Base-by-base conservation (phyloP, 805 yeast genomes). In the Candida sphagnicola region DNA sequence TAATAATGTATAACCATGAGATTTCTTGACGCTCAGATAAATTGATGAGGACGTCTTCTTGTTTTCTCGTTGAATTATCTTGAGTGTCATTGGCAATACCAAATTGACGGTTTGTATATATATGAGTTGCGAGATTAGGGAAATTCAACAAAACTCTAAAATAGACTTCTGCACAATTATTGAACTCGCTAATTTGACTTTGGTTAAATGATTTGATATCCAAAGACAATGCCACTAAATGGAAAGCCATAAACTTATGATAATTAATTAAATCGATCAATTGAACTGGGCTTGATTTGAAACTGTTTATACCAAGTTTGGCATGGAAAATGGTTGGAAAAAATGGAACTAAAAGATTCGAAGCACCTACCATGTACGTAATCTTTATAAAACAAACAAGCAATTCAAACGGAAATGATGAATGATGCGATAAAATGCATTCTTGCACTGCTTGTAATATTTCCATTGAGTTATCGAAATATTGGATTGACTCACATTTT, bases 191-290 rank as follows among this genome's bases (percentile, higher is more conserved):
- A 8, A 39, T 5, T 13, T 5, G 6, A n/a, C 5, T 47, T 41
- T 17, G 4, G 25, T 4, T 23, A 16, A 4, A 40, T 39, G n/a
- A 31, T 35, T 8, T 32, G 17, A 16, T 14, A 43, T 41, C 14
- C 10, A 53, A 25, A 3, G 62, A 50, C 16, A 57, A 35, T 4
- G 49, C 18, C 18, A 56, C 42, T 39, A 60, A 48, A 37, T 57
- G 57, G 41, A 55, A 60, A 4, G 61, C 65, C 8, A 52, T 41
- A 37, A 45, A 64, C 28, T 51, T 50, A 37, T 57, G 62, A 32
- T 41, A 62, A 36, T 50, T 42, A 10, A 59, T 43, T 5, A 61
- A 33, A 14, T 52, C 56, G 13, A 37, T 35, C 8, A 51, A 50
- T 18, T 47, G 44, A 11, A 53, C 45, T 1, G 44, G 16, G 3